Evolutionary conservation across 2,329 filamentous ascomycete species (phyloP).

Genomic region (Fusarium denticulatum): DNA sequence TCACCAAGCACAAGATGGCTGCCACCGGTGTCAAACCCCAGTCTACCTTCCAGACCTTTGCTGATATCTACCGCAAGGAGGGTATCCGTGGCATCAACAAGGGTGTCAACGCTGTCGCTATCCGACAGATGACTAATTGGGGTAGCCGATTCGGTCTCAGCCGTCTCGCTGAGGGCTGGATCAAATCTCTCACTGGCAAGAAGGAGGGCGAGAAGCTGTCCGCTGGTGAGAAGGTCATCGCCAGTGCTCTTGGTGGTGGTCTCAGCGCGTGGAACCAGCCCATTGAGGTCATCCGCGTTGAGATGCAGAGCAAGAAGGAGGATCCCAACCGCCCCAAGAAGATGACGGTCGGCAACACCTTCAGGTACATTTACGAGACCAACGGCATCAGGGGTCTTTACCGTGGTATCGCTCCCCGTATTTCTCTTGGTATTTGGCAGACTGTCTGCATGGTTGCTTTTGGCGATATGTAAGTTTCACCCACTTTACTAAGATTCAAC

Average conservation of each 20-base stretch:
- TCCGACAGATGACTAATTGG: constrained; percentile 99
- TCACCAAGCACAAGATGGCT: constrained; percentile 97
- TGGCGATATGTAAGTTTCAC: constrained; percentile 86
- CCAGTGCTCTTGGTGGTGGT: constrained; percentile 88
- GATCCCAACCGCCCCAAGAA: constrained; percentile 99
- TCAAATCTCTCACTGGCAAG: constrained; percentile 82
- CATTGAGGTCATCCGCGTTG: constrained; percentile 98
- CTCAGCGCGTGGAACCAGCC: constrained; percentile 99
- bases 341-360: constrained; percentile 91
- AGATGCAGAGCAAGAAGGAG: constrained; percentile 99
- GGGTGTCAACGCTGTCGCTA: constrained; percentile 97
- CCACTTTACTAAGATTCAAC: not conserved
- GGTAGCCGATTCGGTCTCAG: constrained; percentile 94
- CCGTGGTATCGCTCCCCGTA: constrained; percentile 92
- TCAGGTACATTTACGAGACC: constrained; percentile 86
- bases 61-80: constrained; percentile 95
- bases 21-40: constrained; percentile 83
- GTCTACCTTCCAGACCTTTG: constrained; percentile 95
- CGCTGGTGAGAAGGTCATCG: constrained; percentile 87
- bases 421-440: constrained; percentile 97
- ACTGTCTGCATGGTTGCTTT: constrained; percentile 99
- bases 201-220: constrained; percentile 80
- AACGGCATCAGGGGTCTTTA: constrained; percentile 94
- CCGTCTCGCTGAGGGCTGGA: constrained; percentile 88
- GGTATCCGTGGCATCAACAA: constrained; percentile 97